These are phyloP conservation scores for Dissophora ornata DNA, from an alignment of 192 early-diverging fungal species.

Conservation along the genomic window DNA sequence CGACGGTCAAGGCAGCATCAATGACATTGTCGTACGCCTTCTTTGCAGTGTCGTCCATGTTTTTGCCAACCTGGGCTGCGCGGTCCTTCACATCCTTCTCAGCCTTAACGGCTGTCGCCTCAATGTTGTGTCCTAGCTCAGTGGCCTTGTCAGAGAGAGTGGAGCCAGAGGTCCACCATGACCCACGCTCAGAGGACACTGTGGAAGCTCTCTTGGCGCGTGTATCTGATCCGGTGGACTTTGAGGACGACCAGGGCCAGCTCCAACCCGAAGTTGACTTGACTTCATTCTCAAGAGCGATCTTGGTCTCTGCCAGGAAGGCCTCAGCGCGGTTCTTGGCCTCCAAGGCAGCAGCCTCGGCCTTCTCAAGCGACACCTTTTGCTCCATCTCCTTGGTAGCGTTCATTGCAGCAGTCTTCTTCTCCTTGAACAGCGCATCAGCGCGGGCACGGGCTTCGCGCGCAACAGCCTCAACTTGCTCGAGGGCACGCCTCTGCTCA, in stretches of 20 bases:
- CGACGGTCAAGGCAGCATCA: constrained; percentile 29
- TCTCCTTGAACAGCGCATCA: constrained; percentile 9
- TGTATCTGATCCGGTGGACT: background rate
- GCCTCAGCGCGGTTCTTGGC: too few relatives aligned
- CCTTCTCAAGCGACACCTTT: constrained; percentile 8
- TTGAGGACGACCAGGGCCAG: constrained; percentile 24
- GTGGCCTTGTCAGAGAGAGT: background rate
- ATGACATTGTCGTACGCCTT: constrained; percentile 50
- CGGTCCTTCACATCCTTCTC: constrained; percentile 32
- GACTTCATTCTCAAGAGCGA: background rate
- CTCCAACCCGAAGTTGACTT: constrained; percentile 3
- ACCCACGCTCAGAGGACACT: constrained; percentile 14
- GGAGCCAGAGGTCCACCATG: constrained; percentile 8
- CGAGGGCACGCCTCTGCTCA: background rate
- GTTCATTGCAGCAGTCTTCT: background rate
- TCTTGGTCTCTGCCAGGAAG: constrained; percentile 3
- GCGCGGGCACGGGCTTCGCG: constrained; percentile 22
- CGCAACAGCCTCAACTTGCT: constrained; percentile 14
- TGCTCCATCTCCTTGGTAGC: constrained; percentile 20
- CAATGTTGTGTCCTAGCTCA: constrained; percentile 24
- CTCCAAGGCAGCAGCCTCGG: constrained; percentile 1
- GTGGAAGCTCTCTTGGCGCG: background rate
- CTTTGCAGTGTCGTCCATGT: constrained; percentile 20
- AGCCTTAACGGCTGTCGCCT: constrained; percentile 24
- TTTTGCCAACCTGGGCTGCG: constrained; percentile 5